Base-by-base conservation (phyloP, 805 yeast genomes). In the Saturnispora dispora region DNA sequence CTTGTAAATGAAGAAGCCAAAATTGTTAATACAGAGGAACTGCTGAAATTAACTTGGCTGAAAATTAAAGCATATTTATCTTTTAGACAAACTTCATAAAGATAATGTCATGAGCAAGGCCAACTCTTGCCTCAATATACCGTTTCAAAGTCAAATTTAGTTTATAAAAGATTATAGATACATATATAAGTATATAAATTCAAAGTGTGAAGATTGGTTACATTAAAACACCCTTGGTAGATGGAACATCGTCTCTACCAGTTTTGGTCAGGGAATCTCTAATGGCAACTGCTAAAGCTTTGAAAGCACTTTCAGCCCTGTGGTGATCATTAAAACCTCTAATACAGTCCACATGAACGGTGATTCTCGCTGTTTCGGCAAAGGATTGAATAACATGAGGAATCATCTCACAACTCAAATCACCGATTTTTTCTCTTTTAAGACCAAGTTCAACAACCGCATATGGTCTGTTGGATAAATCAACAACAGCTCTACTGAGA, bases 281-380 rank as follows among this genome's bases (percentile, higher is more conserved):
- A 47, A 93, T 74, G 4, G 99, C 99, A 20, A 93, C 74, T 0
- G 99, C 99, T 57, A 91, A 72, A 0, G 98, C 96, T 71, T 93
- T 93, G 72, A 93, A 93, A 0, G 99, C 98, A 65, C 88, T 79
- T 69, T 93, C 99, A 41, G 96, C 87, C 56, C 96, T 75, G 70
- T 93, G 99, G 68, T 93, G 99, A 68, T 93, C 99, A 67, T 93
- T 93, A 66, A 79, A 79, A 0, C 99, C 99, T 58, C 97, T 76
- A 52, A 93, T 64, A 66, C 96, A 88, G 69, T 93, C 99, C 35
- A 93, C 96, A 63, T 93, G 99, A 62, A 93, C 63, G 1, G 99
- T 93, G 50, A 93, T 77, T 54, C 85, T 84, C 1, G 97, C 96
- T 40, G 86, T 87, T 61, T 85, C 88, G 3, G 98, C 96, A 72